Evolutionary conservation across 2,329 filamentous ascomycete genomes (phyloP), one percentile per base, ranked within the genome.

Genomic region (Hypoxylon sp.): DNA sequence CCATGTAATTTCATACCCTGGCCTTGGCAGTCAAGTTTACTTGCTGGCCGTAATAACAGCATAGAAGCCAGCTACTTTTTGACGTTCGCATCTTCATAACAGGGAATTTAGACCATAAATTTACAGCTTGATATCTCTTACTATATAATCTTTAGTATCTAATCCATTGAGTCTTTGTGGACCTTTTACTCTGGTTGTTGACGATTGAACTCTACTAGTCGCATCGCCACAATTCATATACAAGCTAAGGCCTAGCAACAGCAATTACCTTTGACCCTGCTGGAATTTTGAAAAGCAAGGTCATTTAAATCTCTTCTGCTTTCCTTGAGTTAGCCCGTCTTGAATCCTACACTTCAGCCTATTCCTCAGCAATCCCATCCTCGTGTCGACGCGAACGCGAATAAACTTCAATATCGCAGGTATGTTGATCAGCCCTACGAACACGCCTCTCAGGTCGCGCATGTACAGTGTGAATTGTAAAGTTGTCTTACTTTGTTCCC

Each of bases 361-460:
- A 28, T 13, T 24, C 39, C 13, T 37, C 26, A 10, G 34, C 3
- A 26, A 44, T 15, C 19, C 13, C 37, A 10, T 47, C 34, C 46
- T 30, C 47, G 22, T 55, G 17, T 53, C 32, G 43, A 43, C n/a
- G n/a, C n/a, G n/a, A 4, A 41, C 13, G 32, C n/a, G 37, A 41
- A 41, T 17, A 41, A 19, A n/a, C 10, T 39, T 3, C 8, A 8
- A n/a, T n/a, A n/a, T n/a, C 13, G 34, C 34, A 63, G 59, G 51
- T 55, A 15, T 10, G 26, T 30, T 30, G 22, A 56, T 67, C 64
- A 67, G 64, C 64, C 64, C 64, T 67, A 67, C 57, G 53, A 20
- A n/a, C 52, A 41, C 43, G 17, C 37, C 56, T n/a, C 22, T 24
- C 51, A 39, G 50, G 48, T 51, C n/a, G 15, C 17, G 47, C 53